phyloP scores from a whole-genome alignment of 129 eudicot species.

The Helianthus annuus region HanXRQr2.0-SUNRISE NC_035435.2:161029264-161029763 shows the following conservation, averaged over 20 bases:
- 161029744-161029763: no score
- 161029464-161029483: slow-evolving; percentile 16
- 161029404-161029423: background rate
- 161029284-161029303: slow-evolving; percentile 11
- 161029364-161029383: background rate
- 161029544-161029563: slow-evolving; percentile 23
- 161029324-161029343: background rate
- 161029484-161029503: background rate
- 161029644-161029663: no score
- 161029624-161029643: no score
- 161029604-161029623: no score
- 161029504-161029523: slow-evolving; percentile 12
- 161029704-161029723: no score
- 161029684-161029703: no score
- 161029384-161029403: background rate
- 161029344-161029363: background rate
- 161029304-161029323: background rate
- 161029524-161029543: slow-evolving; percentile 9
- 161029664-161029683: no score
- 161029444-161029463: background rate
- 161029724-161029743: no score
- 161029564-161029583: background rate
- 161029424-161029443: background rate
- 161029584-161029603: no score
- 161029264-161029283: slow-evolving; percentile 1